Evolutionary conservation across 768 basidiomycete species (phyloP).

Genomic region (Leccinum sublutescens): DNA sequence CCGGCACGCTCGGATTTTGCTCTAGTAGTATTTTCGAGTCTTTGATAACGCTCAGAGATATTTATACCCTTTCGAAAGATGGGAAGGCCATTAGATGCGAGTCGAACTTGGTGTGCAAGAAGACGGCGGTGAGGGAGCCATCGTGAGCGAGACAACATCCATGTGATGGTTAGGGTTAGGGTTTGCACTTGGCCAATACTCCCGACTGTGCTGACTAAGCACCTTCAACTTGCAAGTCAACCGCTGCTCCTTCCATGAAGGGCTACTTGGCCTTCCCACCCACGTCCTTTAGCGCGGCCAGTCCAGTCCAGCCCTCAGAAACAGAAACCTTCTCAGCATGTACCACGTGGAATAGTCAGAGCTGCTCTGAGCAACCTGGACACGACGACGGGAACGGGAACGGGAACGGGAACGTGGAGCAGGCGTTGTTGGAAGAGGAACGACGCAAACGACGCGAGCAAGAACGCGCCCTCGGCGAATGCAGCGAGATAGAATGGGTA

Average conservation of each 20-base stretch:
- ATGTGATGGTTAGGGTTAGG: constrained; percentile 4
- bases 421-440: constrained; percentile 13
- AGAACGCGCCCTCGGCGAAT: constrained; percentile 44
- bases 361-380: neutral
- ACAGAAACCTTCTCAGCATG: neutral
- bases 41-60: constrained; percentile 52
- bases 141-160: constrained; percentile 18
- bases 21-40: constrained; percentile 54
- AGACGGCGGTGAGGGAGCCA: constrained; percentile 3
- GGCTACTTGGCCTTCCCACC: constrained; percentile 29
- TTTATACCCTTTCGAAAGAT: constrained; percentile 49
- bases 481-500: constrained; percentile 60
- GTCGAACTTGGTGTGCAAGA: constrained; percentile 2
- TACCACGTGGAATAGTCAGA: neutral
- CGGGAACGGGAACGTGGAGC: neutral
- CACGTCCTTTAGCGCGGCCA: neutral
- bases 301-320: neutral
- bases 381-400: neutral
- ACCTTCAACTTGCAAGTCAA: neutral
- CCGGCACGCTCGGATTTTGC: constrained; percentile 40
- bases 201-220: constrained; percentile 1
- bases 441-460: constrained; percentile 22
- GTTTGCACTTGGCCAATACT: neutral
- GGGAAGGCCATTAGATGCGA: neutral
- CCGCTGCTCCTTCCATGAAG: constrained; percentile 15